These are phyloP conservation scores for Trifolium pratense DNA, from an alignment of 306 rosid species.

Conservation along the genomic window DNA sequence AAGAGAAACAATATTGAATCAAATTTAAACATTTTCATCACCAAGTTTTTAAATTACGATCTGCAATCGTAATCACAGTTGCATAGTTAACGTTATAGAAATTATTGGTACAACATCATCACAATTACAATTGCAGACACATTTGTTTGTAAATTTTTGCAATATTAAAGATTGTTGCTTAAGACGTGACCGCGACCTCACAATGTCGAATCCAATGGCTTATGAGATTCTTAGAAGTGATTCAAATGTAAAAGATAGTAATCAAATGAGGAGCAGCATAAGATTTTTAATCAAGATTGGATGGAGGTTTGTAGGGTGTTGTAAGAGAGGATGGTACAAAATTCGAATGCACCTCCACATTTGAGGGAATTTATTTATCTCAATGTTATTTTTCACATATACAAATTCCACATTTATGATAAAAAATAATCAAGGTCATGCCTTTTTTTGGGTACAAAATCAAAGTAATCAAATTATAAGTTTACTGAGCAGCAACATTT, in stretches of 20 bases:
- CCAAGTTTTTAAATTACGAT: neutral
- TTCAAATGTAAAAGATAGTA: constrained; percentile 1
- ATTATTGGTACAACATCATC: neutral
- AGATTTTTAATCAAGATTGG: neutral
- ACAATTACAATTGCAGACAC: neutral
- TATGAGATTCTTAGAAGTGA: neutral
- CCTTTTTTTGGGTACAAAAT: neutral
- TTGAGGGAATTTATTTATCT: neutral
- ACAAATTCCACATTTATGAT: too few relatives aligned
- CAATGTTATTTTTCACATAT: neutral
- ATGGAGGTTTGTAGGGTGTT: constrained; percentile 44
- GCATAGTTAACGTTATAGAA: neutral
- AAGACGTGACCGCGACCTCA: neutral
- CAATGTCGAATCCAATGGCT: neutral
- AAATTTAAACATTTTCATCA: neutral
- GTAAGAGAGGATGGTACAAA: constrained; percentile 50
- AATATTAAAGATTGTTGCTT: neutral
- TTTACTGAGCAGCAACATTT: neutral
- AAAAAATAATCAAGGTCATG: neutral
- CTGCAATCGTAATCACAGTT: neutral
- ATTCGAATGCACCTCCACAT: constrained; percentile 38
- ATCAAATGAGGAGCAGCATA: neutral
- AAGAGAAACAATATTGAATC: neutral
- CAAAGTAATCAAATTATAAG: neutral
- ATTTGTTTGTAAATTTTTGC: neutral